These are phyloP conservation scores for Phytophthora brassicae DNA, from an alignment of 352 stramenopile species.

Conservation along the genomic window DNA sequence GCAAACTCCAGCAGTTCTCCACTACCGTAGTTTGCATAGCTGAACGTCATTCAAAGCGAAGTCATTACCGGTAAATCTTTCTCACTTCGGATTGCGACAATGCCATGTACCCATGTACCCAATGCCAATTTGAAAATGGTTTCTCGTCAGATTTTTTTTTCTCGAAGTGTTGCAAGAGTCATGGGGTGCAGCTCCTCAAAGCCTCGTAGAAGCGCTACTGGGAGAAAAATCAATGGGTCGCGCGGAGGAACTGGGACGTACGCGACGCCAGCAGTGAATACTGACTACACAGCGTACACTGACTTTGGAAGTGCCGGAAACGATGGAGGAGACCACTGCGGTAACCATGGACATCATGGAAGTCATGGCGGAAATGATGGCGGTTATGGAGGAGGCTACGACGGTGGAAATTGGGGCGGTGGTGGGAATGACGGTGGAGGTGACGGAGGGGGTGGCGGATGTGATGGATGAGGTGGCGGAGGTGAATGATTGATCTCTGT, in stretches of 20 bases:
- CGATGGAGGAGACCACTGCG: background rate
- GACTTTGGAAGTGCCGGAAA: conserved; percentile 7
- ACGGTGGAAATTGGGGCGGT: background rate
- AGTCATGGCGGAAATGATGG: background rate
- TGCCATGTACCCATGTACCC: too few species aligned
- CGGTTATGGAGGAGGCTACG: background rate
- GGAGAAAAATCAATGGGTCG: conserved; percentile 4
- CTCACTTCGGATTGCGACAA: too few species aligned
- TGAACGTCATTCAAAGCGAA: too few species aligned
- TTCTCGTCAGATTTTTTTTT: too few species aligned
- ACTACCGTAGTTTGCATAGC: too few species aligned
- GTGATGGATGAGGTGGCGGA: background rate
- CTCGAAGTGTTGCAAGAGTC: too few species aligned
- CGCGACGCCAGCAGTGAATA: background rate
- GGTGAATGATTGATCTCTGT: background rate
- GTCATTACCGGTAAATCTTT: too few species aligned
- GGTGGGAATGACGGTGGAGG: background rate
- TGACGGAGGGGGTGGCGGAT: background rate
- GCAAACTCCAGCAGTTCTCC: too few species aligned
- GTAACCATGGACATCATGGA: conserved; percentile 5
- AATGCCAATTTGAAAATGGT: too few species aligned
- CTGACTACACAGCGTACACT: conserved; percentile 6
- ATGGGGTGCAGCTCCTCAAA: background rate
- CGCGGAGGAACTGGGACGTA: background rate
- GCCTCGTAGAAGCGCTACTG: background rate